Base-by-base conservation (phyloP, 305 asterid genomes). In the Andrographis paniculata region DNA sequence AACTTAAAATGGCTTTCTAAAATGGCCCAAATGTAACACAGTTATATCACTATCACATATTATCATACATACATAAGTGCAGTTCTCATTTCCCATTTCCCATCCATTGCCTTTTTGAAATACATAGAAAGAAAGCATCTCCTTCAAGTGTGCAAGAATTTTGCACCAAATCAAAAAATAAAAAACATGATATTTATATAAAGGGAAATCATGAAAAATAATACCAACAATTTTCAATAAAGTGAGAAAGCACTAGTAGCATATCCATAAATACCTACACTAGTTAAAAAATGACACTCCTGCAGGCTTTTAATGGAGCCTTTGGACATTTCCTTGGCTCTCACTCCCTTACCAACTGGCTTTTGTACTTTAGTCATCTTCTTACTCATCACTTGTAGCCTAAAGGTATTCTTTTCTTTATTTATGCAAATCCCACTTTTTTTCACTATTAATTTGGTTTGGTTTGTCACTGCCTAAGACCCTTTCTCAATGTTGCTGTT, bases 41-140 rank as follows among this genome's bases (percentile, higher is more conserved):
- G 53, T 40, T 52, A 45, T 44, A 44, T 21, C 57, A 63, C 12
- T 35, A 46, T 41, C n/a, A n/a, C n/a, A n/a, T n/a, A n/a, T n/a
- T n/a, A n/a, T n/a, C n/a, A n/a, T n/a, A n/a, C n/a, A n/a, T n/a
- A n/a, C n/a, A n/a, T n/a, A n/a, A n/a, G n/a, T 50, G 42, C 20
- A 37, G 23, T 20, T 42, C 45, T 40, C 63, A 43, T 20, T 46
- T 42, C 20, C 50, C 63, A 50, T 48, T 40, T 53, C 15, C 18
- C 21, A 51, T 27, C n/a, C 41, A 31, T 50, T 9, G 58, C 50
- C 42, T 46, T 42, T 50, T 16, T 53, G 33, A 21, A 59, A 20
- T 44, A 28, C 41, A 20, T 52, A 64, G 17, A 56, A 42, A 64
- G 17, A 56, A 42, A 62, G 55, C 68, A 56, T 55, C 42, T 51